Base-by-base conservation (phyloP, 371 early-diverging fungal species). In the Lichtheimia ramosa region DNA sequence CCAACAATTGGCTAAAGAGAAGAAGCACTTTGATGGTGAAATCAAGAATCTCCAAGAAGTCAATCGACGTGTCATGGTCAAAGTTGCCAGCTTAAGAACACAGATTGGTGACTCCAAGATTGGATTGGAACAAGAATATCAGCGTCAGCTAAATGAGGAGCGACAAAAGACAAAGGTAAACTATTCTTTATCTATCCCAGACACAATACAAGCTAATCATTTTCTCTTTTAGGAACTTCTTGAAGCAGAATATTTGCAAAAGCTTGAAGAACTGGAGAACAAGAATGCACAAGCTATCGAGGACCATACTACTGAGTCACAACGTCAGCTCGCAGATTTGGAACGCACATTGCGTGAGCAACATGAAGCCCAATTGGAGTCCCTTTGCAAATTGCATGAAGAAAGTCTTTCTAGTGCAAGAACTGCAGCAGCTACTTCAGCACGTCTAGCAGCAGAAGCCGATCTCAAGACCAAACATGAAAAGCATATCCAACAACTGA, bases 401-500 rank as follows among this genome's bases (percentile, higher is more conserved):
- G 39, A 41, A 21, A 18, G 40, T 12, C 12, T 24, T 3, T 7
- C 49, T 28, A 40, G 13, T 21, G 43, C 51, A 5, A 51, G 21
- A 25, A 43, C n/a, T 23, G 16, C 56, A 41, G 43, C 56, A 14
- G 42, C 43, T 16, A 46, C 56, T 15, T 21, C 21, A 15, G 41
- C 43, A 10, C 69, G 70, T 42, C 59, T 66, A 15, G 68, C 69
- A 14, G 14, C 46, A 3, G 56, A 55, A 16, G 23, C 21, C 8
- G 1, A 1, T 20, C 41, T 55, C 41, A 42, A 41, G 15, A 8
- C 43, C 4, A n/a, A 55, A n/a, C 24, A 42, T 15, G 56, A 55
- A 27, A 23, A 49, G 10, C 56, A 69, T 25, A 53, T 75, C 10
- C 70, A 75, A 21, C 69, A 66, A 27, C 23, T 75, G 14, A 60